phyloP scores from a whole-genome alignment of 306 rosid species.

The Dryas drummondii region DNA sequence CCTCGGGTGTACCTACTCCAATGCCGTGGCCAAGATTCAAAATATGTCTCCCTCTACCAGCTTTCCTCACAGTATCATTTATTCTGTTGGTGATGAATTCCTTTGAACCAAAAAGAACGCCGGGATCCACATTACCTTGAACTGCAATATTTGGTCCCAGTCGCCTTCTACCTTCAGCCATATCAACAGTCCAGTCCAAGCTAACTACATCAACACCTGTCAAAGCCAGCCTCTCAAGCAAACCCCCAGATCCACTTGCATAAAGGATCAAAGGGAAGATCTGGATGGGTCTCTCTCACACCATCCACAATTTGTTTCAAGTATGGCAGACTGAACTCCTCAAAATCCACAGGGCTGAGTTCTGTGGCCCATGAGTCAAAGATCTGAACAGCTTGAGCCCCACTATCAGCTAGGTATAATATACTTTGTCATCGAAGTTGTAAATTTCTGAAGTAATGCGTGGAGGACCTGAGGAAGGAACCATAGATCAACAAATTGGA shows the following conservation, averaged over 20 bases:
- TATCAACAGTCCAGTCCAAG: conserved; percentile 98
- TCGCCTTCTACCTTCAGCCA: conserved; percentile 91
- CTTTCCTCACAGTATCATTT: conserved; percentile 81
- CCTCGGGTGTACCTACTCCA: conserved; percentile 46
- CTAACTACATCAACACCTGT: conserved; percentile 92
- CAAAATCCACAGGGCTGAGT: conserved; percentile 91
- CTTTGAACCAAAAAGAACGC: conserved; percentile 93
- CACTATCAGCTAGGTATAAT: conserved; percentile 86
- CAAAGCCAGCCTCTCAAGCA: conserved; percentile 84
- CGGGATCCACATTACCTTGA: conserved; percentile 96
- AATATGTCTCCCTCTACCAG: conserved; percentile 75
- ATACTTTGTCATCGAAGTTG: conserved; percentile 85
- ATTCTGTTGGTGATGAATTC: conserved; percentile 78
- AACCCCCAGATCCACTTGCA: conserved; percentile 96
- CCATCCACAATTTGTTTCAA: conserved; percentile 83
- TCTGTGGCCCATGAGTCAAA: conserved; percentile 97
- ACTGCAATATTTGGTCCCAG: conserved; percentile 77
- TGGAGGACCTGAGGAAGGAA: conserved; percentile 67
- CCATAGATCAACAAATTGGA: conserved; percentile 12
- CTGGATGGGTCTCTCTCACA: conserved; percentile 76
- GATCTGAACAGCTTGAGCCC: conserved; percentile 98
- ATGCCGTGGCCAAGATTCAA: conserved; percentile 60
- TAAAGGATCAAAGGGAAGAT: conserved; percentile 84
- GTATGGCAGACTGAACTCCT: conserved; percentile 93
- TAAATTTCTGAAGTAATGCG: conserved; percentile 70